Evolutionary conservation across 1,284 basidiomycete species (phyloP), one percentile per base, ranked within the genome.

Genomic region (Baeospora myosura): DNA sequence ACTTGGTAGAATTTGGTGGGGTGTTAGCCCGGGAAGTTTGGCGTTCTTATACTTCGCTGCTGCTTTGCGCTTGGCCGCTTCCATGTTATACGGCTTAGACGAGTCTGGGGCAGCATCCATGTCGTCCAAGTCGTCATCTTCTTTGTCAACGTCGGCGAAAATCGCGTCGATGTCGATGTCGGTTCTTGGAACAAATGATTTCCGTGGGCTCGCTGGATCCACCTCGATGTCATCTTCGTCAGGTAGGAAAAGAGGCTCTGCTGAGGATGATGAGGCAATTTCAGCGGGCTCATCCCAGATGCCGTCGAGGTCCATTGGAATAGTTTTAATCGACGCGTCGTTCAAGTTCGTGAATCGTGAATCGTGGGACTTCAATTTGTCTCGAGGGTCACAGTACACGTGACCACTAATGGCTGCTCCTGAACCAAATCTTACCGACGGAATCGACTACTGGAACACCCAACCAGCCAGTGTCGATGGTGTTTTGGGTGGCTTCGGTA

Each of bases 391-490:
- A 29, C 26, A 8, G n/a, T 29, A 35, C 2, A 24, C n/a, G n/a
- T n/a, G n/a, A n/a, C n/a, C n/a, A n/a, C 17, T 39, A 30, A 31
- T 44, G 43, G 30, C 38, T 40, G 22, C 49, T 54, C 71, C 51
- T 6, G 55, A 66, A 23, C 65, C 72, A 4, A 67, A 81, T 47
- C 63, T 87, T 14, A 57, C 78, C 45, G 72, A 78, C 31, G 84
- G 88, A 20, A 76, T 91, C 35, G 64, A 75, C 21, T 91, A 89
- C 56, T 92, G 88, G 88, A 71, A 68, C 16, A 69, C 66, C 1
- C 84, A 87, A 53, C 75, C 81, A 17, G 84, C 88, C 3, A 81
- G 64, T 48, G 69, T 83, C 30, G 76, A 91, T 52, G 87, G 88
- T 35, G 88, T 54, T 42, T 17, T 54, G 77, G 81, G 81, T 42